Conservation (phyloP, 768 basidiomycete genomes). For the Tremella mesenterica region DNA sequence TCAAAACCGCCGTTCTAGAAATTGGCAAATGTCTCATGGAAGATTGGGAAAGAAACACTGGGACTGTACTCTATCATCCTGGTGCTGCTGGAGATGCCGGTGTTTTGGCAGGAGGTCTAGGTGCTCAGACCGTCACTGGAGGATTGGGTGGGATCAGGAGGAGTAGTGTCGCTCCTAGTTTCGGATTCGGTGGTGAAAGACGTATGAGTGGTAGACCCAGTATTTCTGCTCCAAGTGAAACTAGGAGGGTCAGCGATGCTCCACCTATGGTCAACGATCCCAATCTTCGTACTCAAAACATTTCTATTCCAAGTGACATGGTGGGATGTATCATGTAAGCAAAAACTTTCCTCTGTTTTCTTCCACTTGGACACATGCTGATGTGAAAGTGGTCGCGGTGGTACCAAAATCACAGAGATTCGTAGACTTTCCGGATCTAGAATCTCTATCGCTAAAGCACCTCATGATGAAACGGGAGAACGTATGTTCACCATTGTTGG, state of each 20-base stretch:
- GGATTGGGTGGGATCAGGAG: constrained; percentile 43
- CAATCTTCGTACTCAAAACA: constrained; percentile 94
- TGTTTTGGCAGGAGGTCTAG: constrained; percentile 44
- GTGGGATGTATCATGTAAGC: constrained; percentile 55
- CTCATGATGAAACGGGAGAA: constrained; percentile 99
- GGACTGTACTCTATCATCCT: constrained; percentile 93
- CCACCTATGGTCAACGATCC: constrained; percentile 44
- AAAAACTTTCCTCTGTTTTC: not conserved
- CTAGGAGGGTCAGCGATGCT: too few species aligned
- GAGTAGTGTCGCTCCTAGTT: constrained; percentile 35
- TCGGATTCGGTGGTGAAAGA: constrained; percentile 23
- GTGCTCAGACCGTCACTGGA: constrained; percentile 42
- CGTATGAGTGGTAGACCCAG: constrained; percentile 48
- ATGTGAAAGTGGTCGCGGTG: constrained; percentile 80
- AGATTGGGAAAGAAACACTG: constrained; percentile 89
- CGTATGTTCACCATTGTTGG: constrained; percentile 98
- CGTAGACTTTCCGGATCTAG: constrained; percentile 94
- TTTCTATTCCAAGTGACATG: constrained; percentile 99
- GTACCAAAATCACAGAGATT: constrained; percentile 98
- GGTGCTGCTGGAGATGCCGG: constrained; percentile 55
- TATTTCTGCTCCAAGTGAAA: constrained; percentile 48
- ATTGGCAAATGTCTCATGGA: constrained; percentile 91
- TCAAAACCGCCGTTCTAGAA: constrained; percentile 86
- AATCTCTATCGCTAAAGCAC: constrained; percentile 96
- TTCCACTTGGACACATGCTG: not conserved